phyloP scores from a whole-genome alignment of 176 grass and related monocot genomes.

The Avena sativa region DNA sequence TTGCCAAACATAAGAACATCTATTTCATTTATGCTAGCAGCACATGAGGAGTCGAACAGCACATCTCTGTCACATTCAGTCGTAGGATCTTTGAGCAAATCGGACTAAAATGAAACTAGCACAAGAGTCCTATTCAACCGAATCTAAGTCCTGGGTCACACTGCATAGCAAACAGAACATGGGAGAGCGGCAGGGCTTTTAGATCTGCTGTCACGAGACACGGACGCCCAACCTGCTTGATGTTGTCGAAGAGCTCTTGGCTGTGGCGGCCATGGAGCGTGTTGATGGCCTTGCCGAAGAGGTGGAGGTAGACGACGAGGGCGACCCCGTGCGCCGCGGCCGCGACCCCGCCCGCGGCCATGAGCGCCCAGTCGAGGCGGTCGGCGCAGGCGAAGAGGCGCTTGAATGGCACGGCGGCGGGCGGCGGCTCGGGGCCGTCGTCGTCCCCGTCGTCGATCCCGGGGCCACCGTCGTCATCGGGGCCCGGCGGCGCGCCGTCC shows the following conservation, averaged over 20 bases:
- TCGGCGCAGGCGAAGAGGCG: conserved; percentile 93
- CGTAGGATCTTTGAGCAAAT: not conserved
- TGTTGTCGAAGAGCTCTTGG: conserved; percentile 59
- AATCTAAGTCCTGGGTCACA: not conserved
- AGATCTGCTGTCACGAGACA: not conserved
- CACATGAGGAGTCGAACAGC: not conserved
- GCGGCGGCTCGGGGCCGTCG: conserved; percentile 65
- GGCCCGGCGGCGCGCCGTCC: conserved; percentile 51
- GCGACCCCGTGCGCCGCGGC: conserved; percentile 90
- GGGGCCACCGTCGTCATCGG: conserved; percentile 49
- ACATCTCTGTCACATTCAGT: not conserved
- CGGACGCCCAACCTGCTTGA: conserved; percentile 55
- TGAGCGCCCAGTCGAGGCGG: conserved; percentile 83
- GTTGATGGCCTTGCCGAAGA: conserved; percentile 90
- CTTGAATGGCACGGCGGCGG: conserved; percentile 83
- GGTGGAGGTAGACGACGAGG: conserved; percentile 91
- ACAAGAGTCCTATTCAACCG: not conserved
- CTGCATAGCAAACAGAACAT: not conserved
- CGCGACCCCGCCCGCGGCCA: conserved; percentile 69
- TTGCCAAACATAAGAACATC: not conserved
- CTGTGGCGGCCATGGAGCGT: conserved; percentile 55
- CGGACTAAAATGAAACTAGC: not conserved
- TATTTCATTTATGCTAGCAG: not conserved
- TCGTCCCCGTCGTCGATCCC: conserved; percentile 53
- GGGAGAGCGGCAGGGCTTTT: not conserved